Conservation (phyloP, 805 yeast species). For the Jamesozyma gamospora region DNA sequence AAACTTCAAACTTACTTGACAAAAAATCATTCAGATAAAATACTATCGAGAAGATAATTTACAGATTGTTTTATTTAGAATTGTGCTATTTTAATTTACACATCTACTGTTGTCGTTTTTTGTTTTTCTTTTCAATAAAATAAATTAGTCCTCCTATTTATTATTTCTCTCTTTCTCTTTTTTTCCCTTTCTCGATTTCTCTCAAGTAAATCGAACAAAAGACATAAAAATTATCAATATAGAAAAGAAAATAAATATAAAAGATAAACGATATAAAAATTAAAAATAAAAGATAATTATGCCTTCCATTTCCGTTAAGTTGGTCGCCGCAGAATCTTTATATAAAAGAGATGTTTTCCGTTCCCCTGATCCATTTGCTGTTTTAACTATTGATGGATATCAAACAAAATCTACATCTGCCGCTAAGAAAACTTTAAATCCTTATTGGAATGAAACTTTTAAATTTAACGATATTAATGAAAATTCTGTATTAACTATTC, state of each 20-base stretch:
- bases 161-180: too few relatives aligned
- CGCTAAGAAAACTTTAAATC: constrained; percentile 86
- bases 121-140: too few relatives aligned
- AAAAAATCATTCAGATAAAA: too few relatives aligned
- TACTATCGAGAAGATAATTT: too few relatives aligned
- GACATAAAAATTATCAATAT: not conserved
- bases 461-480: constrained; percentile 64
- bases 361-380: constrained; percentile 97
- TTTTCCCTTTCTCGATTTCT: too few relatives aligned
- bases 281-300: constrained; percentile 4
- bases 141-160: too few relatives aligned
- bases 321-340: constrained; percentile 92
- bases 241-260: not conserved
- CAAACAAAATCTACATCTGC: constrained; percentile 94
- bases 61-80: too few relatives aligned
- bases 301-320: constrained; percentile 47
- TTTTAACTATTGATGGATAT: constrained; percentile 91
- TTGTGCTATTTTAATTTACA: too few relatives aligned
- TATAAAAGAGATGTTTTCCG: constrained; percentile 92
- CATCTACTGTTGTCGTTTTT: too few relatives aligned
- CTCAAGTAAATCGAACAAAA: too few relatives aligned
- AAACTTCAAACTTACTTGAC: too few relatives aligned
- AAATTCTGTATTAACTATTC: constrained; percentile 79
- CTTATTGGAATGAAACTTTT: constrained; percentile 95
- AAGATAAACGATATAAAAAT: not conserved